phyloP scores from a whole-genome alignment of 148 eudicot species.

The Cornus suecica region DNA sequence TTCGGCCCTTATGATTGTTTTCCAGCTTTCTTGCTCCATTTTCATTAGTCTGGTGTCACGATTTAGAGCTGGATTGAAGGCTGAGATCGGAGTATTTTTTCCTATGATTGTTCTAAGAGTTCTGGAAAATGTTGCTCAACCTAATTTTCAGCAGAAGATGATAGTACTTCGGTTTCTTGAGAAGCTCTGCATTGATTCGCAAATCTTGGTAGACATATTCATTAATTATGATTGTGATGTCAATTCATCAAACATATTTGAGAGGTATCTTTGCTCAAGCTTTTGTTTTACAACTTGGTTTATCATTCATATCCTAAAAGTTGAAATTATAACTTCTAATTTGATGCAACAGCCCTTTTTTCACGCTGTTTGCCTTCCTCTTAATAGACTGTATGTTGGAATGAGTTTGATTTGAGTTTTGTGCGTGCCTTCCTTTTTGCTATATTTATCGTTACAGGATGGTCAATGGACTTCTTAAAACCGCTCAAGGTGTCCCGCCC shows the following conservation, averaged over 20 bases:
- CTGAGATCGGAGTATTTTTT: constrained; percentile 98
- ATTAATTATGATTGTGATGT: constrained; percentile 98
- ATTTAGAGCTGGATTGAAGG: constrained; percentile 98
- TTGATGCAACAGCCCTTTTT: background rate
- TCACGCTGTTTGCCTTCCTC: background rate
- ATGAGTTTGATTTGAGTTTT: background rate
- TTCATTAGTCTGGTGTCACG: constrained; percentile 95
- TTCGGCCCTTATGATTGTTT: constrained; percentile 92
- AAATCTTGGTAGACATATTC: constrained; percentile 96
- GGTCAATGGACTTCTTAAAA: constrained; percentile 99
- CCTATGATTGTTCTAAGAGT: constrained; percentile 99
- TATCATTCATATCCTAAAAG: background rate
- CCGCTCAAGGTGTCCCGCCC: constrained; percentile 98
- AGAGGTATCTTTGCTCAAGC: constrained; percentile 55
- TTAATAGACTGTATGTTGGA: background rate
- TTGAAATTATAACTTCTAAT: background rate
- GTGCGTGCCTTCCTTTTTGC: background rate
- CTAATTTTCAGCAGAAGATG: constrained; percentile 99
- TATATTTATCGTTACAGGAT: constrained; percentile 49
- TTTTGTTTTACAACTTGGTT: background rate
- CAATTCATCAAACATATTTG: constrained; percentile 97
- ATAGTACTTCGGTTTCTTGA: constrained; percentile 90
- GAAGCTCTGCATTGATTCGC: constrained; percentile 90
- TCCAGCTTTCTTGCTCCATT: constrained; percentile 99
- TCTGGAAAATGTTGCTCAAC: constrained; percentile 94